These are phyloP conservation scores for Penicillium silybi DNA, from an alignment of 495 filamentous ascomycete species.

Conservation along the genomic window DNA sequence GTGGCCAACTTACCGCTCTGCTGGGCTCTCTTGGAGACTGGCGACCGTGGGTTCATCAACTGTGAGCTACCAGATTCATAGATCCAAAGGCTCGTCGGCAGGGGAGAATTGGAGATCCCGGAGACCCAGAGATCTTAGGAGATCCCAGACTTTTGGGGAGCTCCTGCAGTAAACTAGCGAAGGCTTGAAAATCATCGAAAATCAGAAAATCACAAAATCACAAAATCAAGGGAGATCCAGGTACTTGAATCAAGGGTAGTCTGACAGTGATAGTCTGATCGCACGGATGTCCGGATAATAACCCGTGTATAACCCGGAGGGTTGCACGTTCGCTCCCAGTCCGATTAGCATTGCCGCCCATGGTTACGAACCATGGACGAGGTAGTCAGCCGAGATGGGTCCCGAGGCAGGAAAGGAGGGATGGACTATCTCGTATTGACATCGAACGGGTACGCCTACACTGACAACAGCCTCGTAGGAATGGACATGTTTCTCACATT, in stretches of 20 bases:
- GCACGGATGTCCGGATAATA: background rate
- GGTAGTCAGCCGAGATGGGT: background rate
- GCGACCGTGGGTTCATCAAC: background rate
- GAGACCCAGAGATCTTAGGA: background rate
- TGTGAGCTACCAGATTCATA: background rate
- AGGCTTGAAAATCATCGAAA: background rate
- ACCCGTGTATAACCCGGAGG: background rate
- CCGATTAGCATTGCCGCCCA: conserved; percentile 6
- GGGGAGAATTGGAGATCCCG: background rate
- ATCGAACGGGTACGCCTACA: background rate
- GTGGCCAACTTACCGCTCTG: background rate
- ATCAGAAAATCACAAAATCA: too few species aligned
- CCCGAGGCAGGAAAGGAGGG: background rate
- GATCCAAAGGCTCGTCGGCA: background rate
- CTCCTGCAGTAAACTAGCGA: background rate
- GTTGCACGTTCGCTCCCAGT: conserved; percentile 2
- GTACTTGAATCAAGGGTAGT: background rate
- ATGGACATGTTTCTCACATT: conserved; percentile 9
- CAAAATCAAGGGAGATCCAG: background rate
- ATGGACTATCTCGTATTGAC: background rate
- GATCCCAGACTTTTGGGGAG: too few species aligned
- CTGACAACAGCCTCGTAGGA: background rate
- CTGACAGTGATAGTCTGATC: background rate
- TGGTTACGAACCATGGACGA: background rate
- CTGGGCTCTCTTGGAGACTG: background rate